phyloP scores from a whole-genome alignment of 805 yeast species.

The Yarrowia porcina region DNA sequence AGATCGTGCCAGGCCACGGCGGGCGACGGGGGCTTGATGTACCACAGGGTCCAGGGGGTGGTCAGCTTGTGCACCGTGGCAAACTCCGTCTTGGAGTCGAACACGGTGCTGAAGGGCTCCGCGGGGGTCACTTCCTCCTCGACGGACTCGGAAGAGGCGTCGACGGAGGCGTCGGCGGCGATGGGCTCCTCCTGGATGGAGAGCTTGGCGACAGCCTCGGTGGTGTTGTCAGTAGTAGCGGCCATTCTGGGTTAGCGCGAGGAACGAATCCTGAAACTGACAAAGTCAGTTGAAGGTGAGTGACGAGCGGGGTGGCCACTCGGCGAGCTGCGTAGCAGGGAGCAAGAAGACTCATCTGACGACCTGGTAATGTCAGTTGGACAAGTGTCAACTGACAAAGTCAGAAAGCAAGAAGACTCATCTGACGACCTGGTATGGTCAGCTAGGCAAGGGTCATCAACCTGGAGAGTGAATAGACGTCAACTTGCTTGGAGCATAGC shows the following conservation, averaged over 20 bases:
- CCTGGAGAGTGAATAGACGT: no score
- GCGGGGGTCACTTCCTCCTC: conserved; percentile 4
- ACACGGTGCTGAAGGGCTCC: conserved; percentile 24
- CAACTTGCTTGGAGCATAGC: no score
- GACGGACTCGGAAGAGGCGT: neutral
- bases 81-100: conserved; percentile 46
- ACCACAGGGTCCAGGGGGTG: conserved; percentile 95
- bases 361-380: no score
- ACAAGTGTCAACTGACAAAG: no score
- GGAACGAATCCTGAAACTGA: neutral
- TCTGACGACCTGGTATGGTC: no score
- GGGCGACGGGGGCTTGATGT: conserved; percentile 85
- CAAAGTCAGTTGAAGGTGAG: neutral
- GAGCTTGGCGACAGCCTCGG: conserved; percentile 29
- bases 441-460: no score
- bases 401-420: no score
- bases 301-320: no score
- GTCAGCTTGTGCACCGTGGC: conserved; percentile 84
- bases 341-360: no score
- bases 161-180: neutral
- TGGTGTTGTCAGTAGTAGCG: conserved; percentile 23
- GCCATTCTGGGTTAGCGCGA: conserved; percentile 20
- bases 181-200: conserved; percentile 38
- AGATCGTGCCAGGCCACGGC: conserved; percentile 75
- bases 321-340: no score